A percentile compares a stretch with the other conserved stretches of the same genome.
Conservation (phyloP, 73 alveolate species). For the Stentor coeruleus region DNA sequence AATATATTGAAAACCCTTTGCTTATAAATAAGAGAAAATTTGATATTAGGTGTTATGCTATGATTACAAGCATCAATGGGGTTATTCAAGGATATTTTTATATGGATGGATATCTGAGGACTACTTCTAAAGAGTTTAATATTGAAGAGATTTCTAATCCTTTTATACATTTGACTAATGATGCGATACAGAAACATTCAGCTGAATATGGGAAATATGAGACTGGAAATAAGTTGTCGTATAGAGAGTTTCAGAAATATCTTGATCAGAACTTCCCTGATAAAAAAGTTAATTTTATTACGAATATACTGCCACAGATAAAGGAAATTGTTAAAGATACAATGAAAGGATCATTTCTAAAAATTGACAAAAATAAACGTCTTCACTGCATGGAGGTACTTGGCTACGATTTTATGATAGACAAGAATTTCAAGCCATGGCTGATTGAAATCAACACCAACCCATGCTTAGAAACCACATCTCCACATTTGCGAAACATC, state of each 20-base stretch:
- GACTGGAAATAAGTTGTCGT: conserved; percentile 74
- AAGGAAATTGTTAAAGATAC: conserved; percentile 69
- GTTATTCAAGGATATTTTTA: conserved; percentile 76
- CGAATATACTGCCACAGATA: conserved; percentile 57
- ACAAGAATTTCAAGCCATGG: conserved; percentile 67
- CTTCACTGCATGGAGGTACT: conserved; percentile 65
- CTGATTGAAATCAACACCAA: conserved; percentile 78
- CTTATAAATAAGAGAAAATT: conserved; percentile 88
- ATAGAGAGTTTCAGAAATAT: conserved; percentile 64
- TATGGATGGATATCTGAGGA: conserved; percentile 74
- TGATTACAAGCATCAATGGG: conserved; percentile 70
- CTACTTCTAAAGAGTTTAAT: conserved; percentile 66
- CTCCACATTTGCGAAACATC: conserved; percentile 61
- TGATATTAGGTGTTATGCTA: conserved; percentile 89
- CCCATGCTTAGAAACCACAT: conserved; percentile 67
- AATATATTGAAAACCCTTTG: conserved; percentile 92
- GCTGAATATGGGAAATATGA: conserved; percentile 92
- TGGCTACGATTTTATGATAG: conserved; percentile 80
- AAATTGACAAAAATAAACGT: conserved; percentile 67
- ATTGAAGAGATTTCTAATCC: conserved; percentile 67
- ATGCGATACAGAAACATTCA: conserved; percentile 87
- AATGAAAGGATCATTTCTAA: conserved; percentile 54
- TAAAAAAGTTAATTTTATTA: conserved; percentile 43
- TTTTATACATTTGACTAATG: conserved; percentile 91
- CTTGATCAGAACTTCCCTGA: conserved; percentile 61